Percentiles rank a stretch among this genome's conserved stretches.
These are phyloP conservation scores for Isoetes taiwanensis DNA, from an alignment of 75 land plant genomes.

Conservation along the genomic window DNA sequence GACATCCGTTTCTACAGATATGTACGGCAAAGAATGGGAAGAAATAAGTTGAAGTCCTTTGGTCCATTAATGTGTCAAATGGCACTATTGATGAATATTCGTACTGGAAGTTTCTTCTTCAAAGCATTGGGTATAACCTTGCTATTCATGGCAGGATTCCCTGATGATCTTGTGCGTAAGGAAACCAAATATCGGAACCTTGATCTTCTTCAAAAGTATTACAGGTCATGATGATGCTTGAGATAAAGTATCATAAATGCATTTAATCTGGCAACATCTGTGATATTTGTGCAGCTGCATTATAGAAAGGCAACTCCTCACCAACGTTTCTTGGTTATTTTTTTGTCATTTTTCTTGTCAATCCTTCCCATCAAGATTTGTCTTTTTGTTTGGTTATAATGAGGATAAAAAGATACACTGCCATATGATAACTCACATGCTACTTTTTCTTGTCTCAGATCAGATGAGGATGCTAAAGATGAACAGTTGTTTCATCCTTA, in stretches of 20 bases:
- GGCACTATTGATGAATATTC: slow-evolving; percentile 31
- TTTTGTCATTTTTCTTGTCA: background rate
- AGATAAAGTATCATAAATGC: too few relatives aligned
- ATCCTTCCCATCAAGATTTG: too few relatives aligned
- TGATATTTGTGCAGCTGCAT: too few relatives aligned
- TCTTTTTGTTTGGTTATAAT: background rate
- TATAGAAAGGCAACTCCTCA: too few relatives aligned
- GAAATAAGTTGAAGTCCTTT: slow-evolving; percentile 44
- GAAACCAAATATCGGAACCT: slow-evolving; percentile 41
- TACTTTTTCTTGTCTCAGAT: too few relatives aligned
- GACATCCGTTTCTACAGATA: too few relatives aligned
- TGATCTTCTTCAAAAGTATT: slow-evolving; percentile 39
- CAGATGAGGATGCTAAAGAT: slow-evolving; percentile 35
- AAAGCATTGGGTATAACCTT: slow-evolving; percentile 44
- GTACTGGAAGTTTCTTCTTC: slow-evolving; percentile 48
- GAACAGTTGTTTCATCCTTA: slow-evolving; percentile 34
- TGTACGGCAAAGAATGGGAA: slow-evolving; percentile 43
- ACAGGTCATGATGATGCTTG: too few relatives aligned
- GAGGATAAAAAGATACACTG: background rate
- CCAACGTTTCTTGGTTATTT: background rate
- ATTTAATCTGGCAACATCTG: too few relatives aligned
- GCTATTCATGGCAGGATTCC: slow-evolving; percentile 43
- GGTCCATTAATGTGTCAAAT: slow-evolving; percentile 40
- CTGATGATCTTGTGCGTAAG: slow-evolving; percentile 34
- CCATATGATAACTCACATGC: slow-evolving; percentile 3